phyloP scores from a whole-genome alignment of 2,329 filamentous ascomycete genomes.

The Cladorrhinum sp. region DNA sequence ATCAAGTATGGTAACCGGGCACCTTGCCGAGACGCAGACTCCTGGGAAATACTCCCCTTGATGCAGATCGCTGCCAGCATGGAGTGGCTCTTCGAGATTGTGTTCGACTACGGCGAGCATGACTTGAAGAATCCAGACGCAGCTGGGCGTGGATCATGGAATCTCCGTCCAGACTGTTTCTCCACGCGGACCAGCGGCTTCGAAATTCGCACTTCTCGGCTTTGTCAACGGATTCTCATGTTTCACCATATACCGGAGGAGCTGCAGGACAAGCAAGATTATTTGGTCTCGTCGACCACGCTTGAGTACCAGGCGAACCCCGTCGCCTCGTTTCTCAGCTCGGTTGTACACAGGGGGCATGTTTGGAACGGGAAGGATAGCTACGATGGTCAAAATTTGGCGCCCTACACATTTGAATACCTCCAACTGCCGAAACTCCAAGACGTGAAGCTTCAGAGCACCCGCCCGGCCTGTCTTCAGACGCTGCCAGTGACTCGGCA shows the following conservation, averaged over 20 bases:
- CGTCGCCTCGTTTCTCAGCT: background rate
- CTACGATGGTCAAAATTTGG: background rate
- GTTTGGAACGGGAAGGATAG: no score
- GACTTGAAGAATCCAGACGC: conserved; percentile 20
- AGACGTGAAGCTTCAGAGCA: no score
- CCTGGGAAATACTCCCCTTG: background rate
- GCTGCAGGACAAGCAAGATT: conserved; percentile 23
- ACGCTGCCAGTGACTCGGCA: background rate
- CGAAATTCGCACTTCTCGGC: conserved; percentile 32
- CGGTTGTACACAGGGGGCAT: background rate
- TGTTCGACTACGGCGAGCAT: conserved; percentile 38
- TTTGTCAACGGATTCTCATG: conserved; percentile 34
- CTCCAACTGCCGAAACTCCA: background rate
- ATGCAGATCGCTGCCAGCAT: no score
- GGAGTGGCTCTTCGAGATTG: conserved; percentile 34
- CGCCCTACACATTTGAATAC: background rate
- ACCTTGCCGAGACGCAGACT: background rate
- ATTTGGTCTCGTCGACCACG: conserved; percentile 25
- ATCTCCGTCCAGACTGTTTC: conserved; percentile 30
- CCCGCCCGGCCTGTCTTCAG: background rate
- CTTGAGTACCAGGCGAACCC: conserved; percentile 10
- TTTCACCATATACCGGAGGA: conserved; percentile 35
- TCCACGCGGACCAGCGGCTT: conserved; percentile 30
- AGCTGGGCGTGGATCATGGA: conserved; percentile 22
- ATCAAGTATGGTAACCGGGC: conserved; percentile 26